These are phyloP conservation scores for Porogramme epimiltina DNA, from an alignment of 1,284 basidiomycete genomes.

Conservation along the genomic window DNA sequence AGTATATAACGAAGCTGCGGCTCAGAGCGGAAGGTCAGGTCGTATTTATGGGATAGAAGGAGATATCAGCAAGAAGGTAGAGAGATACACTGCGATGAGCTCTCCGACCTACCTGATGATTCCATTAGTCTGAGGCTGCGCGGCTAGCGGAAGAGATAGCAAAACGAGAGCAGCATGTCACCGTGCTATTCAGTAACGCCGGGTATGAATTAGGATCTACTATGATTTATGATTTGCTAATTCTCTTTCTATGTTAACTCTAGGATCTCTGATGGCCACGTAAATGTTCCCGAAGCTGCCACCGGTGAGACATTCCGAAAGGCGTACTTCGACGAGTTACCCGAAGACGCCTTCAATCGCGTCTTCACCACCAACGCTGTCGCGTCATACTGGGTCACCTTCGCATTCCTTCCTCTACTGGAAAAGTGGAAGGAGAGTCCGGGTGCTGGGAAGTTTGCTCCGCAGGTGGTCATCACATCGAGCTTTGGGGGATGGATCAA, in stretches of 20 bases:
- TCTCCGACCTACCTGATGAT: neutral
- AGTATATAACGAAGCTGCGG: constrained; percentile 42
- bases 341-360: constrained; percentile 41
- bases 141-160: constrained; percentile 45
- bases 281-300: constrained; percentile 34
- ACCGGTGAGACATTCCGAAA: constrained; percentile 41
- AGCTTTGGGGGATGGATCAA: constrained; percentile 49
- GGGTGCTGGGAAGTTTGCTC: constrained; percentile 36
- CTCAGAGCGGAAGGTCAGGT: constrained; percentile 34
- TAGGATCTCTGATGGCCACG: constrained; percentile 19
- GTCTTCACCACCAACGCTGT: constrained; percentile 44
- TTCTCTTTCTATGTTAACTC: neutral
- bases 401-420: constrained; percentile 51
- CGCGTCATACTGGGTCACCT: constrained; percentile 51
- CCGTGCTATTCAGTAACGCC: constrained; percentile 44
- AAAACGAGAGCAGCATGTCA: constrained; percentile 43
- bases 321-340: constrained; percentile 41
- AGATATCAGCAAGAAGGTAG: constrained; percentile 48
- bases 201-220: constrained; percentile 25
- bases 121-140: constrained; percentile 42
- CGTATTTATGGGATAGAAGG: constrained; percentile 45
- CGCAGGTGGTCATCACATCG: constrained; percentile 53
- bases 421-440: constrained; percentile 44
- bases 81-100: too few species aligned
- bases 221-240: neutral